Base-by-base conservation (phyloP, 2,329 filamentous ascomycete species). In the Ambrosiella cleistominuta region DNA sequence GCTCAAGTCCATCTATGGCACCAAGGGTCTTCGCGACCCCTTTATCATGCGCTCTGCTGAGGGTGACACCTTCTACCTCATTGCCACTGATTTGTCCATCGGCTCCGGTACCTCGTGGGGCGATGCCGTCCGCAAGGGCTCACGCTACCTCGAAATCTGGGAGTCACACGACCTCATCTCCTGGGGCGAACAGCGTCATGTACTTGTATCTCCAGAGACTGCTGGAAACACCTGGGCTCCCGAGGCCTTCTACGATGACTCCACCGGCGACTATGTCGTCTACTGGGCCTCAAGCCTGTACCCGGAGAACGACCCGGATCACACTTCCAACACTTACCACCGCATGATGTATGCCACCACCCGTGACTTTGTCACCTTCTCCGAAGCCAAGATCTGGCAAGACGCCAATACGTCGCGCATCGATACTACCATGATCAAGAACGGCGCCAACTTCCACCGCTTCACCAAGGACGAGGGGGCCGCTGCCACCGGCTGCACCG, bases 401-500 rank as follows among this genome's bases (percentile, higher is more conserved):
- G 76, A 79, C 54, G 72, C 71, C 1, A 72, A 74, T 8, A 70
- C 69, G 54, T 73, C 76, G 1, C 70, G 75, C 1, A 79, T 79
- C 27, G 76, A 79, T 62, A 74, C 75, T 0, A 78, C 75, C 0
- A 73, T 78, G 0, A 63, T 78, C 12, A 67, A 74, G 56, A 69
- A 69, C 0, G 68, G 68, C 1, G 64, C 65, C 9, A 65, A 64
- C 0, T 78, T 74, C 64, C 75, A 76, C 63, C 74, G 76, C 8
- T 79, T 79, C 63, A 78, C 75, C 15, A 79, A 79, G 59, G 76
- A 79, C 47, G 76, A 79, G 58, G 75, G 74, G 0, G 73, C 69
- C 1, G 67, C 66, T 17, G 69, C 66, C 3, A 77, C 75, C 0
- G 76, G 76, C 1, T 79, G 76, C 63, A 68, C 66, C 1, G 76